A percentile compares a stretch with the other conserved stretches of the same genome.
Evolutionary conservation across 495 filamentous ascomycete genomes (phyloP).

Genomic region (Massariosphaeria phaeospora): DNA sequence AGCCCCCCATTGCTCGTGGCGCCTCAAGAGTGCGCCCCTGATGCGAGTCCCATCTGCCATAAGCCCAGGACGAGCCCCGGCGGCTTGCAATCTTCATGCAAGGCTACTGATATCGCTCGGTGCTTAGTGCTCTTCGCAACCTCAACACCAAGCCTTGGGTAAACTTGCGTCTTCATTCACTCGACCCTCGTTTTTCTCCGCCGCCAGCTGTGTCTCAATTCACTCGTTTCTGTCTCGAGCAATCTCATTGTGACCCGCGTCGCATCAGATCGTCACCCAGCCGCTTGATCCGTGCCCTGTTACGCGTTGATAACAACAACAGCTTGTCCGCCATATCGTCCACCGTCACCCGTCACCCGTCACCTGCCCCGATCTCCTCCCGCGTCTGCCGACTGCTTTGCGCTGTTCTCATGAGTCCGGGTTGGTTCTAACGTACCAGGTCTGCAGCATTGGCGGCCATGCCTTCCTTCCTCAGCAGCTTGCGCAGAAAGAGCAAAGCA

Average conservation of each 20-base stretch:
- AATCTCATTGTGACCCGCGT: not conserved
- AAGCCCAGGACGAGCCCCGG: too few relatives aligned
- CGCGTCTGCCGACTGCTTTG: too few relatives aligned
- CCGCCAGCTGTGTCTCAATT: not conserved
- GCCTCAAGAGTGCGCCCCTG: too few relatives aligned
- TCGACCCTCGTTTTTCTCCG: not conserved
- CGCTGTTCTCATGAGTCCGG: constrained; percentile 1
- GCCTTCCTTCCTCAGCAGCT: constrained; percentile 66
- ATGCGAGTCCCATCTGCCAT: too few relatives aligned
- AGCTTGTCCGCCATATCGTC: too few relatives aligned
- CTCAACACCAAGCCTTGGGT: constrained; percentile 5
- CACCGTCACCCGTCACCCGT: too few relatives aligned
- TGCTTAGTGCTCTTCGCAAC: constrained; percentile 1
- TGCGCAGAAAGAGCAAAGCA: constrained; percentile 57
- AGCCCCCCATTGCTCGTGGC: too few relatives aligned
- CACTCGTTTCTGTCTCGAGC: not conserved
- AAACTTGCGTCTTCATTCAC: not conserved
- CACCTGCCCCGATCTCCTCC: too few relatives aligned
- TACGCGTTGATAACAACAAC: too few relatives aligned
- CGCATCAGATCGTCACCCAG: not conserved
- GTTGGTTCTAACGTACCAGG: not conserved
- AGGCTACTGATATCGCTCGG: too few relatives aligned
- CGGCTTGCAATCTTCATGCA: too few relatives aligned
- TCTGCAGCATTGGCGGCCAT: constrained; percentile 23
- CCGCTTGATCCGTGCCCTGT: too few relatives aligned